phyloP scores from a whole-genome alignment of 164 flowering plant genomes.

The Vitis rotundifolia region DNA sequence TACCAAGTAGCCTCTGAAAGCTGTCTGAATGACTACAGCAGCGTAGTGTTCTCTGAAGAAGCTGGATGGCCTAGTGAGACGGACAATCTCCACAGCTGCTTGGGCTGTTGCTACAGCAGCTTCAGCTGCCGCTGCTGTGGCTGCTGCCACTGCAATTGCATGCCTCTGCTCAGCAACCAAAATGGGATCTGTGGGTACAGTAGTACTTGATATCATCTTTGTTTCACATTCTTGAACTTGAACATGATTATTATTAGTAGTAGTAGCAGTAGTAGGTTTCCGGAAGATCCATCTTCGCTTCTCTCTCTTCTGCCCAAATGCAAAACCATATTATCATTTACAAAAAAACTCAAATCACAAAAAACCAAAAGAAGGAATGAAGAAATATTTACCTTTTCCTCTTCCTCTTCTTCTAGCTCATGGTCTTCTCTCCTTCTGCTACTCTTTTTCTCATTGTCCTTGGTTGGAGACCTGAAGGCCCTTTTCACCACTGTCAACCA shows the following conservation, averaged over 20 bases:
- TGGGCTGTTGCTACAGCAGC: conserved; percentile 38
- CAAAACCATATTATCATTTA: background rate
- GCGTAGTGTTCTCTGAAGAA: conserved; percentile 26
- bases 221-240: conserved; percentile 15
- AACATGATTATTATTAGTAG: background rate
- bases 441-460: conserved; percentile 18
- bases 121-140: conserved; percentile 31
- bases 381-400: conserved; percentile 19
- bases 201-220: background rate
- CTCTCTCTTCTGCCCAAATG: conserved; percentile 39
- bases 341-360: background rate
- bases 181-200: background rate
- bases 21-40: conserved; percentile 44
- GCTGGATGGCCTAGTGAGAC: conserved; percentile 29
- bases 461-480: conserved; percentile 44
- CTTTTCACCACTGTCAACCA: conserved; percentile 46
- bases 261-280: conserved; percentile 8
- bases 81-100: conserved; percentile 39
- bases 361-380: too few species aligned
- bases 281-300: conserved; percentile 44
- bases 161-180: conserved; percentile 23
- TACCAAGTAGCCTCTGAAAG: conserved; percentile 48
- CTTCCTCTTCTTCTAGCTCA: conserved; percentile 37
- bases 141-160: conserved; percentile 39
- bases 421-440: conserved; percentile 30